Evolutionary conservation across 768 basidiomycete species (phyloP).

Genomic region (Suillus decipiens): DNA sequence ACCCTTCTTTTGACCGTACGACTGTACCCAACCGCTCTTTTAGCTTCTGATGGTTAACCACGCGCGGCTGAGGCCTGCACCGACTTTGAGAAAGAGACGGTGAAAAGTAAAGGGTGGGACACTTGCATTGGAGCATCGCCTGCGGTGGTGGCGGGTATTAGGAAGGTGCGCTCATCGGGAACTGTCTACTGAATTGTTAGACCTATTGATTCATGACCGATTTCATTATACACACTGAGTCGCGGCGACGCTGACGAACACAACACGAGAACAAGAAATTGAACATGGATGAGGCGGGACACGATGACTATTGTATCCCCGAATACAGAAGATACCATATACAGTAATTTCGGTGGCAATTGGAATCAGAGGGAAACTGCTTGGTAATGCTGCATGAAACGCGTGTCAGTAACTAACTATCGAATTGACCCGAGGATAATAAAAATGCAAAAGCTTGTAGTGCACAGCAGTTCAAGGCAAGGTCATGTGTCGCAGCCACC

Average conservation of each 20-base stretch:
- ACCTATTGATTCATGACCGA: too few relatives aligned
- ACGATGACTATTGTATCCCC: slow-evolving; percentile 5
- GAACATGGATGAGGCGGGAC: slow-evolving; percentile 24
- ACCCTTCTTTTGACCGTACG: slow-evolving; percentile 65
- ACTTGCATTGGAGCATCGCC: slow-evolving; percentile 29
- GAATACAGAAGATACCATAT: slow-evolving; percentile 12
- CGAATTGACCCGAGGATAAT: background rate
- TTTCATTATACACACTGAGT: slow-evolving; percentile 18
- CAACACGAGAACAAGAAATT: slow-evolving; percentile 32
- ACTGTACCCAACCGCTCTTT: slow-evolving; percentile 55
- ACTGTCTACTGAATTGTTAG: slow-evolving; percentile 9
- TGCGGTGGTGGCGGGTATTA: slow-evolving; percentile 27
- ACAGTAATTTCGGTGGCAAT: slow-evolving; percentile 12
- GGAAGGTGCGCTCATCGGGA: slow-evolving; percentile 27
- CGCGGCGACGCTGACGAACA: slow-evolving; percentile 24
- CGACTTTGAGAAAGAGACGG: slow-evolving; percentile 6
- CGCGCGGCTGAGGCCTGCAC: slow-evolving; percentile 29
- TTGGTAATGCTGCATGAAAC: background rate
- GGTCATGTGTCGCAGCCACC: background rate
- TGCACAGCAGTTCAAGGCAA: background rate
- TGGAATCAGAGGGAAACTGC: background rate
- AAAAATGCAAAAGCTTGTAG: background rate
- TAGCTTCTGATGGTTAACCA: slow-evolving; percentile 50
- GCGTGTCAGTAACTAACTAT: background rate
- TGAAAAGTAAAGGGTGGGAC: background rate